These are phyloP conservation scores for Zoysia pacifica DNA, from an alignment of 176 grass and related monocot genomes.

Conservation along the genomic window DNA sequence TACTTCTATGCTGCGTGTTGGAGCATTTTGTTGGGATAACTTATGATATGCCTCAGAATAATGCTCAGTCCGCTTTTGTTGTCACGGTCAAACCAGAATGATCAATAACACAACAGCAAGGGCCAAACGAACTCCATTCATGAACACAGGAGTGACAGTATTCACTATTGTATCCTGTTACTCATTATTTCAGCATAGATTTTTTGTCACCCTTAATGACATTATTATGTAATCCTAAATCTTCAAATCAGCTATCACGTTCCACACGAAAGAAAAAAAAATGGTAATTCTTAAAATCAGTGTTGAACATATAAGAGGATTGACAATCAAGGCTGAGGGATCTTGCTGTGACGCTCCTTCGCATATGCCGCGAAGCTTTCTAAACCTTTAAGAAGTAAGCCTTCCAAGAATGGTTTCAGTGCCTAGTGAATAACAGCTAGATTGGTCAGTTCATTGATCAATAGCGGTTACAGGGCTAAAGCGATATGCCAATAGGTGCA, in stretches of 20 bases:
- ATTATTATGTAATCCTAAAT: slow-evolving; percentile 17
- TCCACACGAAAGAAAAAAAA: not conserved
- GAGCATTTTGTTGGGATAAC: not conserved
- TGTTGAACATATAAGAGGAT: not conserved
- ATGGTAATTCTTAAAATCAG: not conserved
- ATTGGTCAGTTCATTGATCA: slow-evolving; percentile 9
- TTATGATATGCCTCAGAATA: not conserved
- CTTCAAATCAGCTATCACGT: not conserved
- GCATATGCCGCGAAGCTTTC: slow-evolving; percentile 60
- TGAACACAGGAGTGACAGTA: no score
- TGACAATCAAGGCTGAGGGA: slow-evolving; percentile 35
- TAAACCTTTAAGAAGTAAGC: slow-evolving; percentile 73
- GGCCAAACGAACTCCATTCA: not conserved
- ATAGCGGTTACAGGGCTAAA: not conserved
- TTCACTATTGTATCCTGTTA: slow-evolving; percentile 17
- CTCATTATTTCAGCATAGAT: not conserved
- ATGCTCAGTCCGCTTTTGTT: no score
- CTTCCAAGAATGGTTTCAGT: slow-evolving; percentile 87
- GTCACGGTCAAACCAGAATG: not conserved
- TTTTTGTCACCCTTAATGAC: not conserved
- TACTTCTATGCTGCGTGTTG: no score
- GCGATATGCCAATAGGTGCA: not conserved
- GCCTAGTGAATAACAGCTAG: slow-evolving; percentile 54
- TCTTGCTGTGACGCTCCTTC: slow-evolving; percentile 63
- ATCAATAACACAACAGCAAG: not conserved